Evolutionary conservation across 2,329 filamentous ascomycete genomes (phyloP), one percentile per base, ranked within the genome.

Genomic region (Hymenoscyphus scutula): DNA sequence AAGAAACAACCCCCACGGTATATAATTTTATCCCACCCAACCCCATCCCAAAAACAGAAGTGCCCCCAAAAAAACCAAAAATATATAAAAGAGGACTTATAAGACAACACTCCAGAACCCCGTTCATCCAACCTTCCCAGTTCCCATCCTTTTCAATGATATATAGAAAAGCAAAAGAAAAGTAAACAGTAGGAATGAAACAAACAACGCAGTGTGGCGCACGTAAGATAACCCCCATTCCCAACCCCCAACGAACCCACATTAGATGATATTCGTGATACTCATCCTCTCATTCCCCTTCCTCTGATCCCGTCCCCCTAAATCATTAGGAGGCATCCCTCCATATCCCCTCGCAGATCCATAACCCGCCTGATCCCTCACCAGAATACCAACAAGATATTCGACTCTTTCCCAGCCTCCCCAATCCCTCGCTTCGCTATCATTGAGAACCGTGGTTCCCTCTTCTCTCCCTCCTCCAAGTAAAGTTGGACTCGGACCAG

Each of bases 331-430:
- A 48, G 41, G 41, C 19, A 23, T 19, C 6, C 41, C 32, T 34
- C 32, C 41, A 48, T 48, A 48, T 8, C 41, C 19, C 6, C 41
- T 48, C 19, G 19, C 60, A 29, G 66, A 61, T 19, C 58, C 59
- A 56, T 64, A 67, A 4, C 63, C 67, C 7, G 65, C 64, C 32
- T 63, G 64, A 37, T 72, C 71, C 32, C 70, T 66, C 1, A 80
- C 69, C 37, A 92, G 75, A 48, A 82, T 79, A 19, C 82, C 78
- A 3, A 90, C 78, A 25, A 84, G 80, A 60, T 82, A 80, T 70
- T 95, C 89, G 15, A 96, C 79, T 65, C 84, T 83, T 25, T 86
- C 84, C 93, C 93, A 97, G 1, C 90, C 91, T 58, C 87, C 86
- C 91, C 91, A 96, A 55, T 90, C 88, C 59, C 82, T 79, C 53